Evolutionary conservation across 345 rosid genomes (phyloP), one percentile per base, ranked within the genome.

Genomic region (Fremontodendron californicum): DNA sequence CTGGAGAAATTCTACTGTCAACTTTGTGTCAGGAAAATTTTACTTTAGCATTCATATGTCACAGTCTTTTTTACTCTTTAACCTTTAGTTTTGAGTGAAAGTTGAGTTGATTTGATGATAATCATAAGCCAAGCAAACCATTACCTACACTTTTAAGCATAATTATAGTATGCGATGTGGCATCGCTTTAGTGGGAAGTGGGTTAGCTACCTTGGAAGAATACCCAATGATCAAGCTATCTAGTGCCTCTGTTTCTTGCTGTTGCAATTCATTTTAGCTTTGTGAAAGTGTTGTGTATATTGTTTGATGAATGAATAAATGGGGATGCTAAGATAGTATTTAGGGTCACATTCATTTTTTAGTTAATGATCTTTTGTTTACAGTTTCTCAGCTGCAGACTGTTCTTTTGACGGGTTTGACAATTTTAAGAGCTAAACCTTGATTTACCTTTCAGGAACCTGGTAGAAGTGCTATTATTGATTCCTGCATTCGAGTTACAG

Each of bases 401-500:
- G 61, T 33, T 19, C 12, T 4, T 45, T 27, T 25, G 54, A 23
- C 1, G 23, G 73, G 55, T 64, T 64, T 67, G 9, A 46, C n/a
- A 35, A 62, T 48, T 68, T 23, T 77, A 48, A 9, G 31, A 61
- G 52, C 73, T 74, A 4, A 77, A 51, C 61, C 77, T 64, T 48
- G 43, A 11, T 73, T 78, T 78, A 29, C 35, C 6, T 79, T 67
- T 57, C 87, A 92, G 98, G 88, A 82, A 74, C 92, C 89, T 80
- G 89, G 87, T 77, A 85, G 92, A 88, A 94, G 96, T 81, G 96
- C 93, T 0, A 82, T 88, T 2, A 84, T 94, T 65, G 98, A 92
- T 81, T 88, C 93, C 19, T 94, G 96, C 81, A 94, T 94, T 66
- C 91, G 98, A 21, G 97, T 94, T 23, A 85, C 91, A 19, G 98